These are phyloP conservation scores for Trichophaea hybrida DNA, from an alignment of 2,329 filamentous ascomycete species.

Conservation along the genomic window DNA sequence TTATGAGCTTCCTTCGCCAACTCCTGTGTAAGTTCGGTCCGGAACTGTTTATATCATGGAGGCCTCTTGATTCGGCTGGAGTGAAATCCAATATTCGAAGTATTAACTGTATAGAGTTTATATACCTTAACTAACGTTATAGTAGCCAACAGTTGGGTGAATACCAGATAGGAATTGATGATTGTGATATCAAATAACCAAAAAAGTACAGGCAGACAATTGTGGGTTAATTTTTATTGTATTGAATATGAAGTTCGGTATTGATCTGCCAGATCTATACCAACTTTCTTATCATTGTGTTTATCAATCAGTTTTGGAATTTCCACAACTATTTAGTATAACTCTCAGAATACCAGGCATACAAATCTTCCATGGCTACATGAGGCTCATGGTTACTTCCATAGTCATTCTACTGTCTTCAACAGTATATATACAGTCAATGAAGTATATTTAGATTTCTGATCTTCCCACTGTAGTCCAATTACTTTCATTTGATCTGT, in stretches of 20 bases:
- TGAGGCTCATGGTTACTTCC: neutral
- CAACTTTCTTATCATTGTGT: constrained; percentile 6
- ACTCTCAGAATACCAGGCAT: neutral
- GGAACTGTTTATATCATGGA: no score
- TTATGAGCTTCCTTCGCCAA: no score
- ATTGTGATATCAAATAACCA: neutral
- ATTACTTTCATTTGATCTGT: neutral
- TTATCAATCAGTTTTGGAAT: constrained; percentile 1
- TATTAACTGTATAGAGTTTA: no score
- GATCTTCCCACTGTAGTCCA: neutral
- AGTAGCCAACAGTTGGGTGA: no score
- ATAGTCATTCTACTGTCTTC: neutral
- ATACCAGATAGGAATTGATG: neutral
- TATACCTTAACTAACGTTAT: no score
- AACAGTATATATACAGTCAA: neutral
- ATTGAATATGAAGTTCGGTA: constrained; percentile 6
- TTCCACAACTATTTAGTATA: neutral
- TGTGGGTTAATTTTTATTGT: constrained; percentile 1
- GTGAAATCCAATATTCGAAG: no score
- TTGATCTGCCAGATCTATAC: constrained; percentile 7
- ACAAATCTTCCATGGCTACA: neutral
- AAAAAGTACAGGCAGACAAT: constrained; percentile 8
- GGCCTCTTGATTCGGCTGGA: no score
- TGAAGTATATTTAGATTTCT: neutral
- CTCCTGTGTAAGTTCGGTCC: no score